Evolutionary conservation across 192 early-diverging fungal genomes (phyloP).

Genomic region (Backusella australiensis): DNA sequence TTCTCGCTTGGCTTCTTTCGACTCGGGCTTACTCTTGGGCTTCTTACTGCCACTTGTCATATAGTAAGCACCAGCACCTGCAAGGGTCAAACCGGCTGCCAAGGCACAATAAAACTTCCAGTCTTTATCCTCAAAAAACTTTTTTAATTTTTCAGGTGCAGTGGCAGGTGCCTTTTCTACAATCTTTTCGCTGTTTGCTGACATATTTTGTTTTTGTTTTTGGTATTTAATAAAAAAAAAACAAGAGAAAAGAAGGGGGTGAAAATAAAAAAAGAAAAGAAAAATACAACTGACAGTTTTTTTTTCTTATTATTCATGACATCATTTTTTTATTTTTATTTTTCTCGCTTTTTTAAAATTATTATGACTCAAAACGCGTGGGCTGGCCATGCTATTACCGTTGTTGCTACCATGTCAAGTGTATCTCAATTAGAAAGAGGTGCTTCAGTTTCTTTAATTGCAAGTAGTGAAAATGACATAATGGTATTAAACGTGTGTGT

Average conservation of each 20-base stretch:
- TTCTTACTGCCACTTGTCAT: slow-evolving; percentile 36
- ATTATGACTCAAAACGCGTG: neutral
- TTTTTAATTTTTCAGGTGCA: slow-evolving; percentile 34
- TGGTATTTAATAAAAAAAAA: neutral
- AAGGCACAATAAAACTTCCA: slow-evolving; percentile 72
- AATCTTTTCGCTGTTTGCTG: neutral
- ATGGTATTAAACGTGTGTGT: too few species aligned
- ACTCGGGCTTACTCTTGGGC: slow-evolving; percentile 29
- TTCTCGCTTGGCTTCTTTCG: slow-evolving; percentile 34
- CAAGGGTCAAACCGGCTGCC: slow-evolving; percentile 52
- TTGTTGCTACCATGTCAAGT: neutral
- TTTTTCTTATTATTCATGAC: neutral
- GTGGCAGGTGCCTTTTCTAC: neutral
- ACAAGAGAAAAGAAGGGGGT: neutral
- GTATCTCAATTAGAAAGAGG: neutral
- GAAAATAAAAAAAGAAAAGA: neutral
- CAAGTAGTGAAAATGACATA: neutral
- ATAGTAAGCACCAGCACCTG: slow-evolving; percentile 66
- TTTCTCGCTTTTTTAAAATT: neutral
- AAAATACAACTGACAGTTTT: neutral
- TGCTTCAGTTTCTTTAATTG: neutral
- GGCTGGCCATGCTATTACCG: neutral
- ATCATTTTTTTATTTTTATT: neutral
- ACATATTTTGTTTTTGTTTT: neutral
- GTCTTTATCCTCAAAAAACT: slow-evolving; percentile 53